phyloP scores from a whole-genome alignment of 805 yeast genomes.

The Candida broadrunensis region DNA sequence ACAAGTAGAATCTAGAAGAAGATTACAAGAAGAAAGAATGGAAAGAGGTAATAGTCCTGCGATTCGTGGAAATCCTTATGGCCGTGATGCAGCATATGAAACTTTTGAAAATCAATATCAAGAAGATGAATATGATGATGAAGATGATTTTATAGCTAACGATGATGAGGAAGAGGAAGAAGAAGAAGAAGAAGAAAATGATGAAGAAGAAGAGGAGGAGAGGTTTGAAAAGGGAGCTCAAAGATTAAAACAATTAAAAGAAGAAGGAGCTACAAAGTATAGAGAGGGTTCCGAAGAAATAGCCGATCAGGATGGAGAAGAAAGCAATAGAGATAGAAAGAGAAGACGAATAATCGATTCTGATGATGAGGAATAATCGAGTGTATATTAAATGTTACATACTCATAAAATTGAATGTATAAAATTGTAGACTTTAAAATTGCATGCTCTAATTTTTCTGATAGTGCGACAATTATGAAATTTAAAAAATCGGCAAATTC shows the following conservation, averaged over 20 bases:
- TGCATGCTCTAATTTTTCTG: too few relatives aligned
- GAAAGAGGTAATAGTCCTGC: conserved; percentile 45
- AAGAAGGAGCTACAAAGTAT: conserved; percentile 54
- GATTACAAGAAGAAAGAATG: conserved; percentile 55
- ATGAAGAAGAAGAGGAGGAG: conserved; percentile 38
- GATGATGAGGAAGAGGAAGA: conserved; percentile 39
- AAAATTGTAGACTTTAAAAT: too few relatives aligned
- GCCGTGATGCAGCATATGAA: conserved; percentile 34
- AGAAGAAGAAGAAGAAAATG: conserved; percentile 30
- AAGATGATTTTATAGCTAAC: conserved; percentile 43
- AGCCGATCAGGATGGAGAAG: conserved; percentile 18
- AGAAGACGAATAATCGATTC: conserved; percentile 48
- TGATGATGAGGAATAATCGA: conserved; percentile 48
- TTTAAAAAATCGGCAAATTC: too few relatives aligned
- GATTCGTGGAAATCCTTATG: conserved; percentile 6
- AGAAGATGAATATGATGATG: conserved; percentile 30
- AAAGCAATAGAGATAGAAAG: conserved; percentile 27
- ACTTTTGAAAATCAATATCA: conserved; percentile 36
- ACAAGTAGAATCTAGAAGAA: conserved; percentile 60
- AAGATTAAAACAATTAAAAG: conserved; percentile 52
- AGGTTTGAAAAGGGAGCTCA: conserved; percentile 56
- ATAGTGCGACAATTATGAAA: too few relatives aligned
- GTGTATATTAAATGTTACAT: too few relatives aligned
- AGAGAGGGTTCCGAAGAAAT: conserved; percentile 11
- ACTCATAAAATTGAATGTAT: too few relatives aligned